Conservation (phyloP, 768 basidiomycete genomes). For the Leccinum imitatum region DNA sequence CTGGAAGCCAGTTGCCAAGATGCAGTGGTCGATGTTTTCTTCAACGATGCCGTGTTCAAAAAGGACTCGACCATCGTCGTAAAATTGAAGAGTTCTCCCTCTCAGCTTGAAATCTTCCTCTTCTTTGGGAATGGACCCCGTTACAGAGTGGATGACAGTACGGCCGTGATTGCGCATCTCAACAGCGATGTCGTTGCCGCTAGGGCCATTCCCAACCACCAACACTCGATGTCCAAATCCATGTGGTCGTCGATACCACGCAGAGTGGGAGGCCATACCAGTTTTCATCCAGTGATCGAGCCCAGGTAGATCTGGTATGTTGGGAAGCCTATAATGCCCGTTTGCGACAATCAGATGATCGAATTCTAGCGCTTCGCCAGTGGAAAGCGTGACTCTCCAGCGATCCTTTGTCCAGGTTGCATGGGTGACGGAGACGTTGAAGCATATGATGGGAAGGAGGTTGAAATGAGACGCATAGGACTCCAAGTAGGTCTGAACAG, state of each 20-base stretch:
- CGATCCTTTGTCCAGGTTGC: slow-evolving; percentile 40
- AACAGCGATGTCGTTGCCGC: slow-evolving; percentile 62
- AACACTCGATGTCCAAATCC: slow-evolving; percentile 40
- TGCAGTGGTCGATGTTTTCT: slow-evolving; percentile 55
- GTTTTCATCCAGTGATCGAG: slow-evolving; percentile 54
- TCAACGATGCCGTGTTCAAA: slow-evolving; percentile 63
- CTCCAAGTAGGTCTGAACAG: slow-evolving; percentile 68
- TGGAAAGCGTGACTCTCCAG: slow-evolving; percentile 53
- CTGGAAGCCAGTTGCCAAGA: slow-evolving; percentile 78
- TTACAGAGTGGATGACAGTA: slow-evolving; percentile 57
- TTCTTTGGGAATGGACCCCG: slow-evolving; percentile 35
- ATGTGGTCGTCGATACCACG: slow-evolving; percentile 60
- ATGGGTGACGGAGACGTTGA: slow-evolving; percentile 56
- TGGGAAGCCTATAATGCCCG: slow-evolving; percentile 70
- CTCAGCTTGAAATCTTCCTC: slow-evolving; percentile 39
- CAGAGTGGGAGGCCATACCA: slow-evolving; percentile 60
- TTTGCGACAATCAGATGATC: slow-evolving; percentile 75
- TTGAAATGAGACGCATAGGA: slow-evolving; percentile 62
- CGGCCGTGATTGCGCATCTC: slow-evolving; percentile 50
- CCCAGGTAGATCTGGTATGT: slow-evolving; percentile 60
- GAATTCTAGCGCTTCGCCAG: slow-evolving; percentile 40
- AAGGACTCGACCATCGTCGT: slow-evolving; percentile 43
- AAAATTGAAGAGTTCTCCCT: slow-evolving; percentile 44
- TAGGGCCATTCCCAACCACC: slow-evolving; percentile 58
- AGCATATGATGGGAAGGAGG: slow-evolving; percentile 58